Conservation (phyloP, 306 rosid species). For the Medicago arabica region DNA sequence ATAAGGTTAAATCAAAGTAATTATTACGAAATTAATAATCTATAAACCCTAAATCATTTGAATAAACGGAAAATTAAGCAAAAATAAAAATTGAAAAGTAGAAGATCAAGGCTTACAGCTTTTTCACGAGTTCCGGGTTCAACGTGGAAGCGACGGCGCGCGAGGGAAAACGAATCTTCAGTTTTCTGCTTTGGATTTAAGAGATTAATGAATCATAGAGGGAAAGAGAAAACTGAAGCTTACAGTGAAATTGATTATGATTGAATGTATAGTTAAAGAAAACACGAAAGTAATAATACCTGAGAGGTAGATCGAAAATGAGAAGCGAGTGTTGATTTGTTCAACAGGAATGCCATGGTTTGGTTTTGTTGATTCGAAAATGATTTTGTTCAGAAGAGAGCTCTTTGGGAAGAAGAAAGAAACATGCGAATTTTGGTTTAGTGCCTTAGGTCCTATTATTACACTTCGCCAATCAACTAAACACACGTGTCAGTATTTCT, state of each 20-base stretch:
- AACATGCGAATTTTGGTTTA: too few relatives aligned
- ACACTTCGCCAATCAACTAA: too few relatives aligned
- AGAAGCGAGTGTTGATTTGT: conserved; percentile 62
- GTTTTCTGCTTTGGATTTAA: conserved; percentile 46
- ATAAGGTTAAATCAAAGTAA: conserved; percentile 23
- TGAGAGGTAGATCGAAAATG: conserved; percentile 67
- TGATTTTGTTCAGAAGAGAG: neutral
- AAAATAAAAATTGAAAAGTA: neutral
- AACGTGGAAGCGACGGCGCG: conserved; percentile 78
- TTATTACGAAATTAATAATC: neutral
- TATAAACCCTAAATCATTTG: neutral
- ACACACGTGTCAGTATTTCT: too few relatives aligned
- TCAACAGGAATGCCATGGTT: conserved; percentile 77
- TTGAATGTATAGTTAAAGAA: too few relatives aligned
- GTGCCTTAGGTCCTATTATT: too few relatives aligned
- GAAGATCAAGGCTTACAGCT: conserved; percentile 60
- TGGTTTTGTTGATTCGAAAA: neutral
- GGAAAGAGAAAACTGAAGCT: neutral
- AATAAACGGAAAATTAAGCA: neutral
- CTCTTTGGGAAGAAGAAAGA: too few relatives aligned
- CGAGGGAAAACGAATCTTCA: conserved; percentile 50
- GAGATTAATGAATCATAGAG: conserved; percentile 5
- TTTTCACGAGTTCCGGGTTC: conserved; percentile 83
- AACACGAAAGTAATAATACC: conserved; percentile 45
- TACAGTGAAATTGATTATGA: neutral